phyloP scores from a whole-genome alignment of 2,329 filamentous ascomycete genomes.

The Botrytis galanthina region DNA sequence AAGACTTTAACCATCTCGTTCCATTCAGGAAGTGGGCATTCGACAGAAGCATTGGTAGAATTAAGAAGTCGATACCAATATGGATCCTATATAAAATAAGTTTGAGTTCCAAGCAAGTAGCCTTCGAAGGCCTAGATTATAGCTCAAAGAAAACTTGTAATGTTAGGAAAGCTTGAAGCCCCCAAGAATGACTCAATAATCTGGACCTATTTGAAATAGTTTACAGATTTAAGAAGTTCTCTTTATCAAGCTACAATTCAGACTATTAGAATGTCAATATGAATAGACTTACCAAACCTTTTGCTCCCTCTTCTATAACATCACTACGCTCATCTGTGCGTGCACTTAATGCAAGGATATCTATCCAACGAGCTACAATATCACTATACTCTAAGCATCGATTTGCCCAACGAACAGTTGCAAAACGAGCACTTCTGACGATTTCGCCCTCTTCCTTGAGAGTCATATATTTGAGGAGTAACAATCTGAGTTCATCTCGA shows the following conservation, averaged over 20 bases:
- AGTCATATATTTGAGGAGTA: conserved; percentile 69
- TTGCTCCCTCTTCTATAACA: conserved; percentile 83
- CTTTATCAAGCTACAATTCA: too few relatives aligned
- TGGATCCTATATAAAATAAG: conserved; percentile 43
- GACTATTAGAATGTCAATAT: conserved; percentile 32
- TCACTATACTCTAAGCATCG: conserved; percentile 79
- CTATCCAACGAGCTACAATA: conserved; percentile 78
- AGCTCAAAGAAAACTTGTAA: background rate
- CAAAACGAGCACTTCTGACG: conserved; percentile 74
- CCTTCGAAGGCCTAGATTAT: background rate
- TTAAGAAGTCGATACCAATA: conserved; percentile 69
- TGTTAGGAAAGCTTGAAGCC: background rate
- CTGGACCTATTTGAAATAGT: background rate
- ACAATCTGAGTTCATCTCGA: conserved; percentile 39
- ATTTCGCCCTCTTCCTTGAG: conserved; percentile 49
- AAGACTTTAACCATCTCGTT: conserved; percentile 49
- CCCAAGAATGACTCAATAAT: background rate
- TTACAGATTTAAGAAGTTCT: too few relatives aligned
- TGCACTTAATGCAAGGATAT: conserved; percentile 75
- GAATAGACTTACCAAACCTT: conserved; percentile 72
- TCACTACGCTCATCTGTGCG: conserved; percentile 70
- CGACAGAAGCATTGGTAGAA: conserved; percentile 45
- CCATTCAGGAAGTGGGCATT: conserved; percentile 50
- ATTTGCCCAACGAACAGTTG: conserved; percentile 85
- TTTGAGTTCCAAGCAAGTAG: background rate